Evolutionary conservation across 2,329 filamentous ascomycete genomes (phyloP).

Genomic region (Aspergillus felis): DNA sequence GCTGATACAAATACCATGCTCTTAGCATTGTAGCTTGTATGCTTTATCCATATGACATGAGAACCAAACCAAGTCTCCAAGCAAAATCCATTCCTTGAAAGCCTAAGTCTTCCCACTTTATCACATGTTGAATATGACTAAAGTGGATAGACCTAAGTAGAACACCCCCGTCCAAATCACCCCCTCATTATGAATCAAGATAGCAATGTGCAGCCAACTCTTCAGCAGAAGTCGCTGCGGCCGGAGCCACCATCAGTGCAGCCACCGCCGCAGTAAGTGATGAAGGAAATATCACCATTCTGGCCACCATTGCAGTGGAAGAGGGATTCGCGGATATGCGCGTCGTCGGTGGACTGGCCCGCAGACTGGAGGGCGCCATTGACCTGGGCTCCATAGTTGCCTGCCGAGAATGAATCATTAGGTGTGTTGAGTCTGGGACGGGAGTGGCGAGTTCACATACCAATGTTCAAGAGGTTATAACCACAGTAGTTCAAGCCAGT

Average conservation of each 20-base stretch:
- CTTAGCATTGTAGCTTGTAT: not conserved
- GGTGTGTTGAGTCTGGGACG: not conserved
- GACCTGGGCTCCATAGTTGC: slow-evolving; percentile 5
- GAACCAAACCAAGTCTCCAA: not conserved
- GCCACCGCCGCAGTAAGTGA: slow-evolving; percentile 2
- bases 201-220: not conserved
- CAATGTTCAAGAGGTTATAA: slow-evolving; percentile 6
- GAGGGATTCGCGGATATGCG: slow-evolving; percentile 5
- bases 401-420: not conserved
- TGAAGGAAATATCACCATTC: slow-evolving; percentile 7
- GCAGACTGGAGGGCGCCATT: slow-evolving; percentile 3
- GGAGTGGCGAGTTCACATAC: not conserved
- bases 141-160: not conserved
- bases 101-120: not conserved
- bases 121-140: not conserved
- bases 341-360: slow-evolving; percentile 1
- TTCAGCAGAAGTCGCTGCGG: slow-evolving; percentile 6
- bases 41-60: not conserved
- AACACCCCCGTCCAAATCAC: not conserved
- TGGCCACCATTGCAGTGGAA: slow-evolving; percentile 6
- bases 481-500: slow-evolving; percentile 8
- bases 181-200: not conserved
- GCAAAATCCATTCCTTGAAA: not conserved
- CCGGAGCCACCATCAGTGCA: slow-evolving; percentile 5
- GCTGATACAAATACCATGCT: not conserved